Base-by-base conservation (phyloP, 2,329 filamentous ascomycete species). In the Dactylellina cionopaga region DNA sequence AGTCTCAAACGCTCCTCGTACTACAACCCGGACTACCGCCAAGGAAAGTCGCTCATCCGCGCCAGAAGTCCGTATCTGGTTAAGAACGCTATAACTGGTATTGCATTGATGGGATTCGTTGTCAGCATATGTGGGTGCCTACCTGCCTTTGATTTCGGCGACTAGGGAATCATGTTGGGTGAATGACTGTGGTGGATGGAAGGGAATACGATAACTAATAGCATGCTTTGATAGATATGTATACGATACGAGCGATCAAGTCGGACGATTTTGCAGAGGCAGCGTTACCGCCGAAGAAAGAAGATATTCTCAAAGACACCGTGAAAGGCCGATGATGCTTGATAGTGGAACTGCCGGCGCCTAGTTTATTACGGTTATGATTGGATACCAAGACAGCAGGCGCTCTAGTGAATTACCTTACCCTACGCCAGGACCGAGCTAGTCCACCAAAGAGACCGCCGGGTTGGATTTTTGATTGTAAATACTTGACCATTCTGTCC, bases 201-300 rank as follows among this genome's bases (percentile, higher is more conserved):
- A 24, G 3, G 19, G 55, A 25, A 15, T 39, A 29, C 7, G 39
- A n/a, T n/a, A n/a, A 35, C 17, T 60, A 41, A 49, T 35, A 19
- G 22, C 4, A 2, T 62, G 10, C 54, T 52, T 4, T 22, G 64
- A 76, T 71, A 90, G 89, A 91, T 79, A 82, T 85, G 60, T 91
- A 87, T 80, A 91, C 89, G 41, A 90, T 99, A 79, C 87, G 85
- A 76, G 92, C 92, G 60, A 91, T 99, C 79, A 92, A 94, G 43
- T 95, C 98, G 82, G 95, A 98, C 81, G 92, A 97, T 76, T 99
- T 99, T 83, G 91, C 93, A 66, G 95, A 99, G 80, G 93, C 98
- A 77, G 89, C 92, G 79, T 89, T 98, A 35, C 95, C 95, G 25
- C 90, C 69, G 41, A 74, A 62, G 55, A 74, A 74, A 41, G 56